Conservation (phyloP, 352 stramenopile genomes). For the Phytophthora aleatoria region DNA sequence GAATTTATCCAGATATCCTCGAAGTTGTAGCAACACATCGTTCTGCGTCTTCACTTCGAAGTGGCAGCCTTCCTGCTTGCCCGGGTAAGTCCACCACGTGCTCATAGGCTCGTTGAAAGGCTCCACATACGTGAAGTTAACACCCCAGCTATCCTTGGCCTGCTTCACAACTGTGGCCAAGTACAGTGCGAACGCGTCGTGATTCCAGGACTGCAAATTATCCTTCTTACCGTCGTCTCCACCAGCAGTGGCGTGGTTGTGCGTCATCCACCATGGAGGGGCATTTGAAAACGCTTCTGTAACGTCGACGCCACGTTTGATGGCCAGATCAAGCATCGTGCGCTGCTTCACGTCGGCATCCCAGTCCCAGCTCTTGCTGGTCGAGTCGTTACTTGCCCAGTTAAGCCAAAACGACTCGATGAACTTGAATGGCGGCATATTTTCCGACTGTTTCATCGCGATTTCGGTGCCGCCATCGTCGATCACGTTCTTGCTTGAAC, state of each 20-base stretch:
- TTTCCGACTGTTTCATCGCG: constrained; percentile 46
- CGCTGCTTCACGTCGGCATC: constrained; percentile 46
- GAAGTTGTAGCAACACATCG: constrained; percentile 43
- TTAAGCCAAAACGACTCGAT: constrained; percentile 62
- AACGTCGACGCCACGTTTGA: constrained; percentile 42
- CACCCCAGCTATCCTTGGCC: constrained; percentile 45
- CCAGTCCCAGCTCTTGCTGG: constrained; percentile 58
- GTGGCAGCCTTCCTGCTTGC: constrained; percentile 58
- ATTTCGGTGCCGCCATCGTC: constrained; percentile 44
- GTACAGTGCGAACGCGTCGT: constrained; percentile 51
- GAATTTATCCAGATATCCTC: constrained; percentile 39
- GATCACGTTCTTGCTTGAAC: constrained; percentile 45
- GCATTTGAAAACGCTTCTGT: constrained; percentile 64
- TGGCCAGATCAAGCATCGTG: constrained; percentile 42
- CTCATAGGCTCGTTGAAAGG: constrained; percentile 66
- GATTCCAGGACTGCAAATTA: constrained; percentile 58
- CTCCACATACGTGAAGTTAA: constrained; percentile 57
- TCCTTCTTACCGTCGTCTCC: constrained; percentile 42
- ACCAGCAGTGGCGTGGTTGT: constrained; percentile 55
- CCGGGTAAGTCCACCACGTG: constrained; percentile 52
- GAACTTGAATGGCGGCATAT: constrained; percentile 57
- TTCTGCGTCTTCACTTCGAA: constrained; percentile 51
- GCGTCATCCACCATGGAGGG: constrained; percentile 70
- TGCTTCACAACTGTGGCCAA: constrained; percentile 48
- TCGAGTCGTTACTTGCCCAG: constrained; percentile 45